Evolutionary conservation across 768 basidiomycete genomes (phyloP).

Genomic region (Podaxis sp.): DNA sequence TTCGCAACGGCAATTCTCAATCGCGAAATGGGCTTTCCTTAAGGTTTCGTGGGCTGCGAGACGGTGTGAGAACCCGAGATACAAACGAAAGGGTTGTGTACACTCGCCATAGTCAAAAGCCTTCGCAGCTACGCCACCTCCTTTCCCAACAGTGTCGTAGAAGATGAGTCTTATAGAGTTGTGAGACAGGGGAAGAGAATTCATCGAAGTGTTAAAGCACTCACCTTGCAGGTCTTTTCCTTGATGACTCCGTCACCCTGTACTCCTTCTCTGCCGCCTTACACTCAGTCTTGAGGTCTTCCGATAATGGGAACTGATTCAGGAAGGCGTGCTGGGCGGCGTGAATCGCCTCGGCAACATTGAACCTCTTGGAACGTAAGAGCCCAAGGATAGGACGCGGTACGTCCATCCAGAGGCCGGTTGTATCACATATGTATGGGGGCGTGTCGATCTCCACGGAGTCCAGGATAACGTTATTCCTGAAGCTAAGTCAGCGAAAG

Average conservation of each 20-base stretch:
- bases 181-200: background rate
- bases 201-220: background rate
- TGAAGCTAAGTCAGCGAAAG: conserved; percentile 23
- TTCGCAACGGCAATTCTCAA: conserved; percentile 64
- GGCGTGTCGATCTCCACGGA: conserved; percentile 76
- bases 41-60: conserved; percentile 56
- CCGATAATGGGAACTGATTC: conserved; percentile 68
- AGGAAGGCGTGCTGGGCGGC: conserved; percentile 83
- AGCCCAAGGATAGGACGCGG: conserved; percentile 51
- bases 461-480: conserved; percentile 68
- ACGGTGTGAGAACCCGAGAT: background rate
- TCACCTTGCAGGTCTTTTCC: conserved; percentile 73
- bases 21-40: conserved; percentile 51
- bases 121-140: conserved; percentile 72
- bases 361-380: conserved; percentile 54
- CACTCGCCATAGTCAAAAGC: conserved; percentile 77
- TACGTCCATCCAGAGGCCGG: conserved; percentile 80
- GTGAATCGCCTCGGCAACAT: conserved; percentile 80
- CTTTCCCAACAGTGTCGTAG: conserved; percentile 69
- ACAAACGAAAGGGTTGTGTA: conserved; percentile 15
- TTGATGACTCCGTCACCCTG: conserved; percentile 43
- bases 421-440: conserved; percentile 71
- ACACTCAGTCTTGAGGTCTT: conserved; percentile 81
- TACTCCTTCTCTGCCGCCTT: conserved; percentile 78
- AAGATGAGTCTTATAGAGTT: conserved; percentile 63